Percentiles rank a stretch among this genome's conserved stretches.
These are phyloP conservation scores for Salvia splendens DNA, from an alignment of 257 asterid species.

Conservation along the genomic window DNA sequence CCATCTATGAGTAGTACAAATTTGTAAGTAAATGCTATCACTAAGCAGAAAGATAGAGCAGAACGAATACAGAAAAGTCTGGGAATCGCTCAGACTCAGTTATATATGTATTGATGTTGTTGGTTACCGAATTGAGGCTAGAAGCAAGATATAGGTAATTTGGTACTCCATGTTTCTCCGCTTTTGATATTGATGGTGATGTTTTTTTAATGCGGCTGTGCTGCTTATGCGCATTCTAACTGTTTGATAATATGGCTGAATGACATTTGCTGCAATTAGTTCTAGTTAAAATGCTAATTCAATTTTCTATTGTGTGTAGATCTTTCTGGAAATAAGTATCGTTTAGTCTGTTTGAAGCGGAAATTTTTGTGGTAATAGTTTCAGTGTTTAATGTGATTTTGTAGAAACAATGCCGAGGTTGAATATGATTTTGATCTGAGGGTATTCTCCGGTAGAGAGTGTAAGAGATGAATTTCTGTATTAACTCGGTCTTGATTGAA, in stretches of 20 bases:
- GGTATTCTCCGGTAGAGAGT: too few relatives aligned
- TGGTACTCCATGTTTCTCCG: not conserved
- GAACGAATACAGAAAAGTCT: not conserved
- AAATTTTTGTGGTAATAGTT: too few relatives aligned
- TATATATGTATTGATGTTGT: not conserved
- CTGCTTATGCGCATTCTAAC: conserved; percentile 10
- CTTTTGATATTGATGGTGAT: not conserved
- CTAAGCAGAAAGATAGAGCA: not conserved
- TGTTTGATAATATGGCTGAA: conserved; percentile 17
- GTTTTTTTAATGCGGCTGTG: not conserved
- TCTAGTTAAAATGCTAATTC: not conserved
- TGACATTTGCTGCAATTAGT: not conserved
- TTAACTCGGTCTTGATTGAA: not conserved
- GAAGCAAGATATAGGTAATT: conserved; percentile 10
- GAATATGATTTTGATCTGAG: too few relatives aligned
- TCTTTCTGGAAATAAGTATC: too few relatives aligned
- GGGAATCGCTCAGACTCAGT: conserved; percentile 1
- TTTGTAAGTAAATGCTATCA: too few relatives aligned
- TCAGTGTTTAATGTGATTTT: too few relatives aligned
- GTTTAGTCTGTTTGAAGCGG: too few relatives aligned
- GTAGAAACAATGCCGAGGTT: too few relatives aligned
- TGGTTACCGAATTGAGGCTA: not conserved
- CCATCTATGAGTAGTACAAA: too few relatives aligned
- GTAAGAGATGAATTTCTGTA: not conserved
- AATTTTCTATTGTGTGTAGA: not conserved